Evolutionary conservation across 495 filamentous ascomycete species (phyloP), one percentile per base, ranked within the genome.

Genomic region (Aspergillus nanangensis): DNA sequence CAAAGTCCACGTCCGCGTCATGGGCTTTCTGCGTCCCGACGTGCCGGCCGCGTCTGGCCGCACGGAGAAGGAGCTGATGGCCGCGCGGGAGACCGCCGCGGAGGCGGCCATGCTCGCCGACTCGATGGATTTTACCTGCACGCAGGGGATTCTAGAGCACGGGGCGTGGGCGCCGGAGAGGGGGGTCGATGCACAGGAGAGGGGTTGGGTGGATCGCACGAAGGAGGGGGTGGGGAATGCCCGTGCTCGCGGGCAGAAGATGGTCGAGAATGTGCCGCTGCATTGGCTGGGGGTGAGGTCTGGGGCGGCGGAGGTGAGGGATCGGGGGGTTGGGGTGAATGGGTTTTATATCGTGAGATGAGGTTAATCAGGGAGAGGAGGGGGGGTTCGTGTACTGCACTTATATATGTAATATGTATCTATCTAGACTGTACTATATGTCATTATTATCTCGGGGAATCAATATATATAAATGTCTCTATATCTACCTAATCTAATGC

Each of bases 261-360:
- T 68, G 42, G 58, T 79, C 13, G 76, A 78, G 38, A 70, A 68
- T 39, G 61, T 82, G 2, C 77, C 77, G 3, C 49, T 84, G 25
- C 74, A 84, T 52, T 55, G 64, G 36, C 53, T 77, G 5, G 82
- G 82, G 0, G 70, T 85, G 37, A 69, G 83, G 23, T 74, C 67
- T 9, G 58, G 61, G 4, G 59, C 62, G n/a, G 79, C 72, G 17
- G 66, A 63, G 38, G 57, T 62, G 23, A 70, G 62, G 57, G 81
- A 84, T 53, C 56, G 48, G 33, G 52, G 62, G 21, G 45, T 71
- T 8, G 54, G 50, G 3, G 50, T 62, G 8, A 65, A 65, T 39
- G 71, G 71, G 8, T 70, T 67, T 41, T 75, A 60, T 49, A 66
- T 75, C 49, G 57, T 64, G 23, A 51, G 70, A 23, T 45, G n/a